Base-by-base conservation (phyloP, 1,284 basidiomycete species). In the Macrocystidia cucumis region DNA sequence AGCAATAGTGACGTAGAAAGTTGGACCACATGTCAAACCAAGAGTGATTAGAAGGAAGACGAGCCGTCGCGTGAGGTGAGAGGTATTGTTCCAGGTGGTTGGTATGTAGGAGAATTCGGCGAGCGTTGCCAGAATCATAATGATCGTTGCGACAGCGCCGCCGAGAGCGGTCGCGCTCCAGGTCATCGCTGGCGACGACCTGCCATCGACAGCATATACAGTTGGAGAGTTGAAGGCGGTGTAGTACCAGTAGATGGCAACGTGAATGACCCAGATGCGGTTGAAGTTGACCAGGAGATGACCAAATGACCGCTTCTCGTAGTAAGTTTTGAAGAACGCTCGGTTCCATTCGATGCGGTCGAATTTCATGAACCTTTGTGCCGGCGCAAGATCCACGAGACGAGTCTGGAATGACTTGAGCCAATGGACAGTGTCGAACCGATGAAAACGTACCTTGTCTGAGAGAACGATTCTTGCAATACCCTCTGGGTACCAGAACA, bases 401-500 rank as follows among this genome's bases (percentile, higher is more conserved):
- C 91, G 81, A 16, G 86, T 89, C 80, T 90, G 44, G 11, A 27
- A 32, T 32, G 34, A 26, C 38, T 31, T 37, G 35, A 14, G 32
- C 9, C 32, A 27, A 27, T 24, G 28, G 31, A 30, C 35, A 36
- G 31, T 26, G 24, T 22, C 23, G 34, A 29, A 5, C 29, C 6
- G 23, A 6, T 23, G 3, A 34, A 11, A 27, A 19, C 46, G 22
- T 48, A 86, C 86, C 72, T 91, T 93, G 69, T 98, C 91, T 14
- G 67, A 75, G 26, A 98, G 71, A 9, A 81, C 73, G 50, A 98
- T 98, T 26, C 91, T 74, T 18, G 91, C 87, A 50, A 99, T 95
- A 26, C 96, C 96, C 52, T 99, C 96, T 3, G 96, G 96, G 59
- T 98, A 99, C 95, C 95, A 99, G 64, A 99, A 99, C 29, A 99